Percentiles rank a stretch among this genome's conserved stretches.
These are phyloP conservation scores for Petunia secreta DNA, from an alignment of 257 asterid genomes.

Conservation along the genomic window DNA sequence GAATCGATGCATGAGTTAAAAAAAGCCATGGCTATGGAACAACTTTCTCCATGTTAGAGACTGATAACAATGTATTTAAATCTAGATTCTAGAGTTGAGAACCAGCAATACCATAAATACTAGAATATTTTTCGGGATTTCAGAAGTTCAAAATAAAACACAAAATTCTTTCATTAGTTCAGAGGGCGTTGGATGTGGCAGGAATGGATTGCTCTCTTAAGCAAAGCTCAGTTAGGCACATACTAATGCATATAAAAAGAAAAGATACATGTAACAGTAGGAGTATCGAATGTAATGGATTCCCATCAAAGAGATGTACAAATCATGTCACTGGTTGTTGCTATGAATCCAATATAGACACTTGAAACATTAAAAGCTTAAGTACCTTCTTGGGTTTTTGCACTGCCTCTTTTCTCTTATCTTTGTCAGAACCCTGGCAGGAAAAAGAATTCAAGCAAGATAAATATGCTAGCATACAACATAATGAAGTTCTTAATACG, in stretches of 20 bases:
- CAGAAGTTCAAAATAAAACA: background rate
- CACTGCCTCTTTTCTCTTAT: slow-evolving; percentile 24
- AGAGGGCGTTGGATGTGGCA: background rate
- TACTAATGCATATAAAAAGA: background rate
- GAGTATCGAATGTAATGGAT: background rate
- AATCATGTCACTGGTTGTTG: background rate
- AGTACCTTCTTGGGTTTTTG: slow-evolving; percentile 27
- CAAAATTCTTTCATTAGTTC: background rate
- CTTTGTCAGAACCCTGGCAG: slow-evolving; percentile 23
- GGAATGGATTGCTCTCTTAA: background rate
- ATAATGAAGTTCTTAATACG: background rate
- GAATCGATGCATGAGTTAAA: too few species aligned
- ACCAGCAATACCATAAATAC: background rate
- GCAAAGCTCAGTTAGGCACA: background rate
- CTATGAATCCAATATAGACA: background rate
- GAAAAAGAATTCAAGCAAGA: background rate
- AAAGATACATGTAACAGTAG: too few species aligned
- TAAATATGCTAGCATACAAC: background rate
- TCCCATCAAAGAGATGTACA: background rate
- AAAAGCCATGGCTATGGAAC: too few species aligned
- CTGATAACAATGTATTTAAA: too few species aligned
- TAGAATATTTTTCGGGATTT: background rate
- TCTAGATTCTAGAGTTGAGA: too few species aligned
- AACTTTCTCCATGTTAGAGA: too few species aligned
- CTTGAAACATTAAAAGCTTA: background rate